A percentile compares a stretch with the other conserved stretches of the same genome.
These are phyloP conservation scores for Lachnellula cervina DNA, from an alignment of 2,329 filamentous ascomycete genomes.

Conservation along the genomic window DNA sequence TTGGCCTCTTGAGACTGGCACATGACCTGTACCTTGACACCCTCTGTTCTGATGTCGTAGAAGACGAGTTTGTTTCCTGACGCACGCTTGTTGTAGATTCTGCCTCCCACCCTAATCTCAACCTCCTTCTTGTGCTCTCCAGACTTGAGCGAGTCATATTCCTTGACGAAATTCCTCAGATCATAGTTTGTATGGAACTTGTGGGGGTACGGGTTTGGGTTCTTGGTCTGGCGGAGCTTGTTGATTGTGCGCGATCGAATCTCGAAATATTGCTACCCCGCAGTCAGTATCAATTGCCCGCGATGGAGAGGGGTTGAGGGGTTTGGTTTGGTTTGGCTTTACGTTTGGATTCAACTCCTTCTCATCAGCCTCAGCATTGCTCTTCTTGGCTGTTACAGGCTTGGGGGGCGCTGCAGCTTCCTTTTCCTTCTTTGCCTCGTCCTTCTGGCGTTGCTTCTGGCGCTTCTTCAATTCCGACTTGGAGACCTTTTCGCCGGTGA, in stretches of 20 bases:
- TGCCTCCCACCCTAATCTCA: constrained; percentile 71
- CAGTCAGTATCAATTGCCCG: constrained; percentile 13
- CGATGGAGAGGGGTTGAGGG: neutral
- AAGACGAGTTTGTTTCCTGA: constrained; percentile 84
- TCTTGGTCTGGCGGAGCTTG: constrained; percentile 66
- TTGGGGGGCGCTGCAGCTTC: constrained; percentile 61
- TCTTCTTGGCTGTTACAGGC: constrained; percentile 55
- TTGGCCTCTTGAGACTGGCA: constrained; percentile 78
- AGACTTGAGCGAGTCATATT: constrained; percentile 78
- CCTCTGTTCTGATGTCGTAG: constrained; percentile 78
- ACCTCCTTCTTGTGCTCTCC: constrained; percentile 77
- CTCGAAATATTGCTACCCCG: constrained; percentile 80
- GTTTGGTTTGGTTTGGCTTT: constrained; percentile 29
- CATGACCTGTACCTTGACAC: constrained; percentile 82
- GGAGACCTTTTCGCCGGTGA: constrained; percentile 82
- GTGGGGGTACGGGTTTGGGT: constrained; percentile 87
- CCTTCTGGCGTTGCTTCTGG: constrained; percentile 82
- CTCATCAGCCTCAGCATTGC: constrained; percentile 48
- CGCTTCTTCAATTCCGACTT: constrained; percentile 93
- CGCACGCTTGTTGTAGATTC: constrained; percentile 84
- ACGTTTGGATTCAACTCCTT: constrained; percentile 75
- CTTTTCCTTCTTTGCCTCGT: constrained; percentile 85
- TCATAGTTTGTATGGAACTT: constrained; percentile 85
- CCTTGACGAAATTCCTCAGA: constrained; percentile 70
- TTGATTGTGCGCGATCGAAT: constrained; percentile 82